These are phyloP conservation scores for Furcasterigmium sp. DNA, from an alignment of 2,329 filamentous ascomycete species.

Conservation along the genomic window DNA sequence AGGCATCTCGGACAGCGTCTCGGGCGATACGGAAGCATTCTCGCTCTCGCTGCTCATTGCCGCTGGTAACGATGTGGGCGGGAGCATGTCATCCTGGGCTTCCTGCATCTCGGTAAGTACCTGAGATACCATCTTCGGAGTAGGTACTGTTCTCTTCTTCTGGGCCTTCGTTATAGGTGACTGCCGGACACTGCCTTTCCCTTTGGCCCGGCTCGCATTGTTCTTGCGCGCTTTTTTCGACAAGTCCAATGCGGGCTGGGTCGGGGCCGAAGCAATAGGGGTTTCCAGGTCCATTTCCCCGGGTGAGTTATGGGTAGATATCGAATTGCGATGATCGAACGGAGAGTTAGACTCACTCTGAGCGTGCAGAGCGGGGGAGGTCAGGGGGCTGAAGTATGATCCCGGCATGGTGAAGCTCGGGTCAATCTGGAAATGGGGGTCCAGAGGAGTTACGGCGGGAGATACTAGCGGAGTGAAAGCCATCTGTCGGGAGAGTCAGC, in stretches of 20 bases:
- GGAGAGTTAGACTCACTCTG: conserved; percentile 50
- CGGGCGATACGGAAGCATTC: conserved; percentile 60
- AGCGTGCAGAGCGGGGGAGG: conserved; percentile 73
- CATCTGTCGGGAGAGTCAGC: conserved; percentile 45
- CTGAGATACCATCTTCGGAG: conserved; percentile 51
- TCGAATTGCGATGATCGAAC: conserved; percentile 39
- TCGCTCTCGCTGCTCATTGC: conserved; percentile 49
- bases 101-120: conserved; percentile 49
- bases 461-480: conserved; percentile 77
- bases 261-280: conserved; percentile 20
- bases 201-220: conserved; percentile 44
- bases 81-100: conserved; percentile 24
- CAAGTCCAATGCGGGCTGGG: conserved; percentile 36
- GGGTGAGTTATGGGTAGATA: conserved; percentile 41
- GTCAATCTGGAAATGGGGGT: conserved; percentile 61
- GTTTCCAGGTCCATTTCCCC: conserved; percentile 52
- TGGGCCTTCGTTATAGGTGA: conserved; percentile 69
- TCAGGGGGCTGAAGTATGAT: conserved; percentile 78
- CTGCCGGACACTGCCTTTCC: conserved; percentile 54
- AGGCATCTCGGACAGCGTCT: conserved; percentile 60
- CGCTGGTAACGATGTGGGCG: conserved; percentile 9
- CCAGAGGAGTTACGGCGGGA: conserved; percentile 77
- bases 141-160: conserved; percentile 46
- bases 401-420: conserved; percentile 57
- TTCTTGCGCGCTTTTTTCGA: conserved; percentile 49